A percentile compares a stretch with the other conserved stretches of the same genome.
These are phyloP conservation scores for Calycina marina DNA, from an alignment of 2,329 filamentous ascomycete genomes.

Conservation along the genomic window DNA sequence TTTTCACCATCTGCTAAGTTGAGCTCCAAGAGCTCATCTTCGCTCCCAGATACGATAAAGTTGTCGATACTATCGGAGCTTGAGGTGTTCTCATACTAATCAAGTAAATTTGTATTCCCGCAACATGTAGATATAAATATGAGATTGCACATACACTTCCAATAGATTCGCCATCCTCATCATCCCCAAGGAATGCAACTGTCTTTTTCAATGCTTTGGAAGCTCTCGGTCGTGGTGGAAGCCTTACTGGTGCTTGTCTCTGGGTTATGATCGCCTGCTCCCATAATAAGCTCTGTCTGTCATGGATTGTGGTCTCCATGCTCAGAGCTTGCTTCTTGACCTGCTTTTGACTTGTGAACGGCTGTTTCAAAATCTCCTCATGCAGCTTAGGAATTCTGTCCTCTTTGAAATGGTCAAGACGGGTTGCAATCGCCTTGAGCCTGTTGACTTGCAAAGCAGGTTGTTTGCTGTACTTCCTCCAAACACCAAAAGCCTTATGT, in stretches of 20 bases:
- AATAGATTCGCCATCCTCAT: conserved; percentile 15
- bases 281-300: conserved; percentile 40
- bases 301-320: conserved; percentile 50
- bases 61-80: no score
- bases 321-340: conserved; percentile 39
- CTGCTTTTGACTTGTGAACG: conserved; percentile 37
- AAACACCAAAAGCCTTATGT: conserved; percentile 42
- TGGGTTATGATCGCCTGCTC: conserved; percentile 30
- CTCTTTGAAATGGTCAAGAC: conserved; percentile 28
- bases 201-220: conserved; percentile 7
- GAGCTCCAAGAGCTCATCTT: conserved; percentile 10
- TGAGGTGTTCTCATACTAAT: no score
- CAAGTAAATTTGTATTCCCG: no score
- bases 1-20: conserved; percentile 16
- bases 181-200: conserved; percentile 1
- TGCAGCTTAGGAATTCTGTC: conserved; percentile 40
- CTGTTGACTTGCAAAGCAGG: no score
- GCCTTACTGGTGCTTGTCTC: conserved; percentile 27
- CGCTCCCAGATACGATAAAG: conserved; percentile 32
- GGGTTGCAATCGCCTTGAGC: conserved; percentile 13
- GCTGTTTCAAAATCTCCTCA: conserved; percentile 33
- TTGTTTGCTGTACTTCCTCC: conserved; percentile 30
- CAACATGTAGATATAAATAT: no score
- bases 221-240: not conserved
- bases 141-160: no score